Percentiles rank a stretch among this genome's conserved stretches.
phyloP scores from a whole-genome alignment of 176 grass and related monocot species.

The Oryza brachyantha region DNA sequence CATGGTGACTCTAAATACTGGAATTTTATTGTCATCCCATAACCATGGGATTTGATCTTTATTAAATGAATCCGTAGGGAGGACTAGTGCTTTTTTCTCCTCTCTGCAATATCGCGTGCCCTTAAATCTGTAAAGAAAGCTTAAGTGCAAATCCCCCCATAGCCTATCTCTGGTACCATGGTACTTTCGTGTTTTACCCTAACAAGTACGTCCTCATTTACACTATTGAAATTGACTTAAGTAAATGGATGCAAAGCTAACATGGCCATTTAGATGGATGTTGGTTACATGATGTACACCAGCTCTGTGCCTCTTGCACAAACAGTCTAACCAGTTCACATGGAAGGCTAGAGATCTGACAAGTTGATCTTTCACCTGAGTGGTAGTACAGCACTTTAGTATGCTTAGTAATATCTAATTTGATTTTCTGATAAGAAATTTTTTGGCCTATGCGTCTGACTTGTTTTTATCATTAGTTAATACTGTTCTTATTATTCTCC shows the following conservation, averaged over 20 bases:
- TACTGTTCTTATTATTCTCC: slow-evolving; percentile 13
- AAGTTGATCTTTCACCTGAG: no score
- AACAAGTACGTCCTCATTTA: no score
- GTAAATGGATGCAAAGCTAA: no score
- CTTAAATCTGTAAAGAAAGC: neutral
- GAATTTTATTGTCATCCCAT: neutral
- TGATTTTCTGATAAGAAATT: neutral
- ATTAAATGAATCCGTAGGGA: neutral
- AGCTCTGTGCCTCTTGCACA: neutral
- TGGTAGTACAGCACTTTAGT: neutral
- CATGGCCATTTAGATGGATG: no score
- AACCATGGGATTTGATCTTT: neutral
- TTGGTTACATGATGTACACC: neutral
- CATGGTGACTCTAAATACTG: neutral
- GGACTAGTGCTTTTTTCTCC: neutral
- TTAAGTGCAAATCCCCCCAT: neutral
- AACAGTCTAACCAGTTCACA: neutral
- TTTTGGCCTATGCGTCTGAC: neutral
- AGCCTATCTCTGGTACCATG: no score
- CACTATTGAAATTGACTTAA: no score
- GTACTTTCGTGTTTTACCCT: neutral
- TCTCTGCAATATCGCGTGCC: neutral
- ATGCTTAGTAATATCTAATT: neutral
- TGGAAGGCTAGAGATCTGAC: no score
- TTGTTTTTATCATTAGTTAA: slow-evolving; percentile 13